Evolutionary conservation across 2,329 filamentous ascomycete species (phyloP), one percentile per base, ranked within the genome.

Genomic region (Balansia obtecta): DNA sequence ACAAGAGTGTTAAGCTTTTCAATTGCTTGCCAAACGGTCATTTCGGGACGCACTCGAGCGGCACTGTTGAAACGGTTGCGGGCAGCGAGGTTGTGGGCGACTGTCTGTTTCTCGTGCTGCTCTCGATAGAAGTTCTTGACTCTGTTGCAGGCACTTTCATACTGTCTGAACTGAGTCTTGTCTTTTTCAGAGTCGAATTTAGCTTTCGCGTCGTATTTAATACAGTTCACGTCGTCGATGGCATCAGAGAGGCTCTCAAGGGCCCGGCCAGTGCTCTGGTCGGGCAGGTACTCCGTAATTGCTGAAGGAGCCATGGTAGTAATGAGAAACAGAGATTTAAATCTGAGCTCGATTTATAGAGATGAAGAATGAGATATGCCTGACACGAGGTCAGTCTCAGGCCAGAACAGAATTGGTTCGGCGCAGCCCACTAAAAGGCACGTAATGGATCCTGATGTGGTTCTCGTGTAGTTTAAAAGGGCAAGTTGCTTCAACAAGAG

Each of bases 11-110:
- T 88, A 62, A 95, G 83, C 69, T 88, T 90, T 77, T 94, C 87
- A 70, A 95, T 93, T 18, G 89, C 89, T 65, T 94, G 75, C 89
- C 88, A 95, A 65, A 95, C 76, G 54, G 83, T 85, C 86, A 95
- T 88, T 66, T 85, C 76, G 15, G 84, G 80, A 49, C 74, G 70
- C 40, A 60, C 61, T 16, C 85, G 80, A 1, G 77, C 77, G 54
- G 82, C 78, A 56, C 74, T 75, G 66, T 82, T 56, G 60, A 71
- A 71, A 45, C 66, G 66, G 59, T 63, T 81, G 50, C 89, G 86
- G 13, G 86, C 87, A 55, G 82, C 80, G 42, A 94, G 75, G 72
- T 95, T 95, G 76, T 90, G 94, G 10, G 86, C 81, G 0, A 88
- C 80, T 45, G 85, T 89, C 67, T 89, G 85, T 72, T 81, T 82